Conservation (phyloP, 2,329 filamentous ascomycete genomes). For the Trichoderma sp. region DNA sequence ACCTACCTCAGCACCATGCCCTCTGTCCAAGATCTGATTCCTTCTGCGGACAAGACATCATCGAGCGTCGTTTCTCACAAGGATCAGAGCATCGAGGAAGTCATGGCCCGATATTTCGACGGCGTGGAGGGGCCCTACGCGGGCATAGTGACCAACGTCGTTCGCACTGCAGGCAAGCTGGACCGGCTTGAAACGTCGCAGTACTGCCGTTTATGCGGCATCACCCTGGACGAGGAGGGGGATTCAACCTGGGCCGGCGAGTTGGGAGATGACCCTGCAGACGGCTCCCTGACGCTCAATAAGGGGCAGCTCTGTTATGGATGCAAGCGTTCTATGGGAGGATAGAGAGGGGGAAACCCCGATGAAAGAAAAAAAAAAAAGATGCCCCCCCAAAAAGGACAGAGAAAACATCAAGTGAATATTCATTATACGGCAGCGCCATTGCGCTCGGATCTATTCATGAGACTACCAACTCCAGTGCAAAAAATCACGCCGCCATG, state of each 20-base stretch:
- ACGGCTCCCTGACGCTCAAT: slow-evolving; percentile 32
- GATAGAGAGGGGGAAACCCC: slow-evolving; percentile 37
- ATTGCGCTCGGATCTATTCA: slow-evolving; percentile 22
- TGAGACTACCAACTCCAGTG: slow-evolving; percentile 27
- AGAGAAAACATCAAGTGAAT: not conserved
- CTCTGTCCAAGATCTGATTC: slow-evolving; percentile 52
- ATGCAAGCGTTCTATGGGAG: slow-evolving; percentile 65
- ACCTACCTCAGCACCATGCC: slow-evolving; percentile 63
- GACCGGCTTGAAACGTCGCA: slow-evolving; percentile 48
- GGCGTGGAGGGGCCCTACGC: slow-evolving; percentile 80
- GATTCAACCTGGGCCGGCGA: slow-evolving; percentile 65
- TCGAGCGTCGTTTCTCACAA: slow-evolving; percentile 62
- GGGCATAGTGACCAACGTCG: slow-evolving; percentile 92
- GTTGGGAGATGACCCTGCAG: slow-evolving; percentile 50
- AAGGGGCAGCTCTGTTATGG: slow-evolving; percentile 65
- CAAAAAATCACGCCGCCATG: slow-evolving; percentile 24
- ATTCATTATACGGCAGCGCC: slow-evolving; percentile 12
- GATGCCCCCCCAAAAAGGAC: too few species aligned
- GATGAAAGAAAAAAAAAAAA: not conserved
- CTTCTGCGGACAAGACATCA: slow-evolving; percentile 39
- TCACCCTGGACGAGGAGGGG: slow-evolving; percentile 63
- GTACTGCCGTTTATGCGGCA: slow-evolving; percentile 68
- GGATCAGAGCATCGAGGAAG: slow-evolving; percentile 84
- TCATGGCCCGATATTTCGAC: slow-evolving; percentile 87
- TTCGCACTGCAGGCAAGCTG: slow-evolving; percentile 85